Evolutionary conservation across 768 basidiomycete species (phyloP), one percentile per base, ranked within the genome.

Genomic region (Tremella mesenterica): DNA sequence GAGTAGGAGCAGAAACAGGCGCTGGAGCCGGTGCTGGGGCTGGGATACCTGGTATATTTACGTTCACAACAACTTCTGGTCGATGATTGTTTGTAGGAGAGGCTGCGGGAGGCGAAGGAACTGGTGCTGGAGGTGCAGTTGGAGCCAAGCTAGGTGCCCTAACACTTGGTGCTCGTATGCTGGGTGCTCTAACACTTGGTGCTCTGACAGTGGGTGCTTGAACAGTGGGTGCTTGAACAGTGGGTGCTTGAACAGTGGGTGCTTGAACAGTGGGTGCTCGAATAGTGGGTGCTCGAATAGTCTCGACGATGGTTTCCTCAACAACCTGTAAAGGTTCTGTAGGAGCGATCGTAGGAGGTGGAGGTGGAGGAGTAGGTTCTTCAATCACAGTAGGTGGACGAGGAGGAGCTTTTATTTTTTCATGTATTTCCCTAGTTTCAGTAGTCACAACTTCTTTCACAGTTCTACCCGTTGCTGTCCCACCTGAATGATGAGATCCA

Each of bases 21-120:
- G 33, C 36, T 33, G 30, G 21, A 10, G 51, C 34, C 5, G 50
- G 49, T 4, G 45, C 34, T 21, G 57, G 55, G 31, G 23, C 29
- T 27, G 52, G 53, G 2, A 30, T 28, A 41, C 38, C 52, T 30
- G 63, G 60, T 21, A 60, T 50, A 34, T 57, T 65, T 10, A 62
- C 60, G 58, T 61, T 65, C 33, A 62, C 64, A 45, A 62, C 50
- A 9, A 65, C 58, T 44, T 59, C 55, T 12, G 59, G 63, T 25
- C 59, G 63, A 52, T 64, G 62, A 26, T 59, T 54, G 33, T 27
- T 49, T n/a, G n/a, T n/a, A n/a, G n/a, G n/a, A n/a, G n/a, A n/a
- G n/a, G n/a, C n/a, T 2, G 30, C 4, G 14, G 50, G 50, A 8
- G 50, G 54, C 10, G 45, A n/a, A 7, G 59, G 61, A 28, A 53